phyloP scores from a whole-genome alignment of 2,329 filamentous ascomycete genomes.

The Exophiala spinifera region DNA sequence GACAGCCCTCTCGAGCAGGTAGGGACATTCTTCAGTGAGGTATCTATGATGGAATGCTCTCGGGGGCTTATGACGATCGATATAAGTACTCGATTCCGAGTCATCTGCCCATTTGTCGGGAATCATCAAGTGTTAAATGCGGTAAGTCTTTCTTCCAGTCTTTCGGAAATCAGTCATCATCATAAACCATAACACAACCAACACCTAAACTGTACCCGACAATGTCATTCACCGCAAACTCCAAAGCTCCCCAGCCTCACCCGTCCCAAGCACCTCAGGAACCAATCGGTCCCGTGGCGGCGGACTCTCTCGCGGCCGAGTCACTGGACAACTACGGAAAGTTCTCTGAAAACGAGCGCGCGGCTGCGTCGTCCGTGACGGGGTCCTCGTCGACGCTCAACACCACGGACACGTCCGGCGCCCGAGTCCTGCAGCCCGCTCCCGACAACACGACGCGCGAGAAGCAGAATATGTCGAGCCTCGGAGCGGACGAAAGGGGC shows the following conservation, averaged over 20 bases:
- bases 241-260: conserved; percentile 44
- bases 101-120: too few relatives aligned
- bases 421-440: conserved; percentile 50
- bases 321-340: conserved; percentile 49
- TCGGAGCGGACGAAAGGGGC: conserved; percentile 40
- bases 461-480: conserved; percentile 41
- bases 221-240: conserved; percentile 25
- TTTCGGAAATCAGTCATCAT: too few relatives aligned
- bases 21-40: too few relatives aligned
- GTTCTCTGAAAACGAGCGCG: conserved; percentile 60
- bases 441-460: conserved; percentile 46
- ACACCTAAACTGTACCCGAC: not conserved
- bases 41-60: too few relatives aligned
- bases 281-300: conserved; percentile 59
- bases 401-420: conserved; percentile 55
- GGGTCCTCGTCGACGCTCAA: conserved; percentile 55
- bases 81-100: too few relatives aligned
- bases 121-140: too few relatives aligned
- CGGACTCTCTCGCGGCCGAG: conserved; percentile 73
- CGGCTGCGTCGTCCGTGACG: conserved; percentile 49
- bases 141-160: too few relatives aligned
- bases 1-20: too few relatives aligned
- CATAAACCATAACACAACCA: too few relatives aligned
- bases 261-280: conserved; percentile 56
- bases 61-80: too few relatives aligned